phyloP scores from a whole-genome alignment of 1,139 yeast genomes.

The Yamadazyma dendronema region DNA sequence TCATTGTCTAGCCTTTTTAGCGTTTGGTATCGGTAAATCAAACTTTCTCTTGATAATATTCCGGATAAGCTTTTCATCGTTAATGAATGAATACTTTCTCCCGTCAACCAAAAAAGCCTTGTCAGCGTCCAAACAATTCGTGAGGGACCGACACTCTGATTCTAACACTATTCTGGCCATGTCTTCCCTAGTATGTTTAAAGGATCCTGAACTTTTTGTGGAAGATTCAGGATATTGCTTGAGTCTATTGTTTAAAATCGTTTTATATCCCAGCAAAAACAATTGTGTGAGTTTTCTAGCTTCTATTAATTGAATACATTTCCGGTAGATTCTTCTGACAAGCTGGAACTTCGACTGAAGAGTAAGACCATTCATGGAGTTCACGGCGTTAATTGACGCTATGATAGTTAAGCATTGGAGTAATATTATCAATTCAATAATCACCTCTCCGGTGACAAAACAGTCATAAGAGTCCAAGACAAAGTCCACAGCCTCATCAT shows the following conservation, averaged over 20 bases:
- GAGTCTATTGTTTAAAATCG: constrained; percentile 34
- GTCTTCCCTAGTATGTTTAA: constrained; percentile 18
- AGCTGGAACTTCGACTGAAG: constrained; percentile 29
- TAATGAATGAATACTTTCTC: constrained; percentile 37
- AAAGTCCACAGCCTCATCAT: constrained; percentile 47
- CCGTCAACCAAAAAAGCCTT: constrained; percentile 27
- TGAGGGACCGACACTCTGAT: constrained; percentile 52
- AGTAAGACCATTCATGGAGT: constrained; percentile 29
- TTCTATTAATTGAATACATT: constrained; percentile 47
- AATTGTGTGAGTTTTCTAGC: constrained; percentile 36
- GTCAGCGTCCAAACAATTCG: constrained; percentile 35
- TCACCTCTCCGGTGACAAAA: constrained; percentile 53
- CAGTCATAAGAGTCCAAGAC: constrained; percentile 61
- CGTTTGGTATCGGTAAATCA: constrained; percentile 19
- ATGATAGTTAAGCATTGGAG: constrained; percentile 52
- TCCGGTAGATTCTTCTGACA: constrained; percentile 45
- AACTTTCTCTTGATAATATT: constrained; percentile 55
- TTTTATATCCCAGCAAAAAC: constrained; percentile 29
- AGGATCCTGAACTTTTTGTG: constrained; percentile 16
- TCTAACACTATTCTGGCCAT: constrained; percentile 56
- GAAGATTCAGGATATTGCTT: constrained; percentile 39
- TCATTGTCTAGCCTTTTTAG: neutral
- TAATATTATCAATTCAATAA: constrained; percentile 54
- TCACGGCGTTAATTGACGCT: constrained; percentile 29
- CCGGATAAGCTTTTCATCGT: constrained; percentile 56